Evolutionary conservation across 805 yeast species (phyloP), one percentile per base, ranked within the genome.

Genomic region (Candida bentonensis): DNA sequence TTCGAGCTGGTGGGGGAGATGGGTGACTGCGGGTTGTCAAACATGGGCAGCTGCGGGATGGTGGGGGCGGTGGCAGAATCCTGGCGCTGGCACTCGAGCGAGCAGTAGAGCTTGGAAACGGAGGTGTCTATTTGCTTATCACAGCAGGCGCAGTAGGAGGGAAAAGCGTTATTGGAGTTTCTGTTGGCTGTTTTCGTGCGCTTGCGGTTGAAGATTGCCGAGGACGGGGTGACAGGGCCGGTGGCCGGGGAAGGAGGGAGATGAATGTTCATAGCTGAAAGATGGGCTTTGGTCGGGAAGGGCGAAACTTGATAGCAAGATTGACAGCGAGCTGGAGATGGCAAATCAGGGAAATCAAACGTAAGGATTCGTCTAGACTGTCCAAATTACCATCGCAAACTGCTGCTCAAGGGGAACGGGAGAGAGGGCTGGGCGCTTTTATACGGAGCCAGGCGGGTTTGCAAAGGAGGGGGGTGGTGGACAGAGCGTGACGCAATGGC

Each of bases 131-230:
- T 49, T 46, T 58, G 60, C 41, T 48, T 56, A 48, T 61, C 64
- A 53, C 65, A 61, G 41, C 61, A 63, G 21, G 60, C 53, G 58
- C 65, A 61, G 54, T 50, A 61, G 40, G 51, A 39, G 51, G 54
- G 53, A 55, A 61, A 51, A 36, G 47, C 46, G 41, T 45, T 46
- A 21, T 36, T 28, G 22, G 39, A 22, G 3, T 13, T 4, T 13
- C 13, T 7, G 40, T 17, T 39, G 44, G 39, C 30, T 28, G 22
- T 22, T 26, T 26, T 21, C 15, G 23, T 21, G 20, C 40, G 22
- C 23, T 20, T 23, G 7, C 33, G 11, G 22, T 28, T 21, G 15
- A 23, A 15, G 22, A 41, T 27, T 27, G 26, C 39, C 17, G 27
- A 17, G 39, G 25, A 21, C 15, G 22, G 21, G 25, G 39, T 26